These are phyloP conservation scores for Scedosporium apiospermum DNA, from an alignment of 2,329 filamentous ascomycete genomes.

Conservation along the genomic window DNA sequence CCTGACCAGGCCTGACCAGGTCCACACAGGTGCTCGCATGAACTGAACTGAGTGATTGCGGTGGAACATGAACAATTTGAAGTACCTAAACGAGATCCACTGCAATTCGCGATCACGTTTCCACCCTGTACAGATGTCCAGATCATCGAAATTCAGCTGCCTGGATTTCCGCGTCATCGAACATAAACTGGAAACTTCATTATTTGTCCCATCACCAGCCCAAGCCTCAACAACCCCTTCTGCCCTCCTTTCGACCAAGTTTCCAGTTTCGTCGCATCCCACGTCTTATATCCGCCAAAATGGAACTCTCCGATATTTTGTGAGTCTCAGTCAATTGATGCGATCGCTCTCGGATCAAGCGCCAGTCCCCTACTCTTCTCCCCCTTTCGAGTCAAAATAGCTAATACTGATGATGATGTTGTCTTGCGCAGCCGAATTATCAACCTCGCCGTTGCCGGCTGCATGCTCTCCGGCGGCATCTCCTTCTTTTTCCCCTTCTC, in stretches of 20 bases:
- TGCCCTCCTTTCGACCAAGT: neutral
- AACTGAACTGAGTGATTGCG: too few species aligned
- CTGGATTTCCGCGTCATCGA: neutral
- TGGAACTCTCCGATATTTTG: slow-evolving; percentile 93
- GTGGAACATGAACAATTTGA: too few species aligned
- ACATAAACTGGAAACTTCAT: neutral
- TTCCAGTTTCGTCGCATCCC: neutral
- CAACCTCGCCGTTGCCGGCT: slow-evolving; percentile 78
- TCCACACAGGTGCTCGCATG: too few species aligned
- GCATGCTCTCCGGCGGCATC: slow-evolving; percentile 81
- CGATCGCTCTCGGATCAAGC: neutral
- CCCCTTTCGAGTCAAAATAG: neutral
- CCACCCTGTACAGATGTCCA: neutral
- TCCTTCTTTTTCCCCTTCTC: slow-evolving; percentile 55
- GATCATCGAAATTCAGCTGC: neutral
- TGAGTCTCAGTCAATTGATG: slow-evolving; percentile 37
- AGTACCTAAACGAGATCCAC: too few species aligned
- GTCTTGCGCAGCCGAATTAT: slow-evolving; percentile 67
- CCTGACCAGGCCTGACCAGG: too few species aligned
- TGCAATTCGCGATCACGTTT: neutral
- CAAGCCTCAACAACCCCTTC: neutral
- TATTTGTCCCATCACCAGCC: neutral
- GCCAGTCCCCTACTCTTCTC: neutral
- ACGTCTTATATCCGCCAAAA: slow-evolving; percentile 29
- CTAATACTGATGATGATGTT: neutral